Evolutionary conservation across 192 early-diverging fungal genomes (phyloP).

Genomic region (Lunasporangiospora selenospora): DNA sequence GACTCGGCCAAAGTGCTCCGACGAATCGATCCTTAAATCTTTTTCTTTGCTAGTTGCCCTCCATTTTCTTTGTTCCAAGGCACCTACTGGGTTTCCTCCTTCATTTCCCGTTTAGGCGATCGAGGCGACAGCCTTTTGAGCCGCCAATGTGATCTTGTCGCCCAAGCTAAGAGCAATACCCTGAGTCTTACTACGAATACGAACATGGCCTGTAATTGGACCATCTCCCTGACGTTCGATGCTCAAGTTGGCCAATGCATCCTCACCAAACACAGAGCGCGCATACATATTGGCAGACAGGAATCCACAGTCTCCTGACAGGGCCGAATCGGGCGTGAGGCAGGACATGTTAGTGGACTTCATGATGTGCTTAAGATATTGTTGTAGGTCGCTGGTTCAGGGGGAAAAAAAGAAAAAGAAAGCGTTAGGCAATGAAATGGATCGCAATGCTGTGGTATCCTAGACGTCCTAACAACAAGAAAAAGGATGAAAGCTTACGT

Average conservation of each 20-base stretch:
- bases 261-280: conserved; percentile 96
- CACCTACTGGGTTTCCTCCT: no score
- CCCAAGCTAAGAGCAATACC: conserved; percentile 97
- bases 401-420: background rate
- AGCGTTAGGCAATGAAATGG: background rate
- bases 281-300: conserved; percentile 98
- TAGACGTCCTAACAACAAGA: background rate
- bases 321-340: conserved; percentile 90
- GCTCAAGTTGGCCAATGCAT: conserved; percentile 97
- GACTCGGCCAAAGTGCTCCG: no score
- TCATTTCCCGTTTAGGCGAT: no score
- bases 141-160: conserved; percentile 74
- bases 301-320: conserved; percentile 96
- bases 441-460: background rate
- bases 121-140: conserved; percentile 54
- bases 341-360: conserved; percentile 98
- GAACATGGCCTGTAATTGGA: conserved; percentile 93
- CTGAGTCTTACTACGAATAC: conserved; percentile 98
- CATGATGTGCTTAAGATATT: conserved; percentile 93
- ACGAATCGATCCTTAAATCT: no score
- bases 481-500: conserved; percentile 56
- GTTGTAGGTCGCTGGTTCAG: conserved; percentile 85
- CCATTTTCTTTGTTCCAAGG: no score
- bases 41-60: no score
- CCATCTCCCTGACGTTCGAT: conserved; percentile 81